These are phyloP conservation scores for Candida odintsovae DNA, from an alignment of 805 yeast genomes.

Conservation along the genomic window DNA sequence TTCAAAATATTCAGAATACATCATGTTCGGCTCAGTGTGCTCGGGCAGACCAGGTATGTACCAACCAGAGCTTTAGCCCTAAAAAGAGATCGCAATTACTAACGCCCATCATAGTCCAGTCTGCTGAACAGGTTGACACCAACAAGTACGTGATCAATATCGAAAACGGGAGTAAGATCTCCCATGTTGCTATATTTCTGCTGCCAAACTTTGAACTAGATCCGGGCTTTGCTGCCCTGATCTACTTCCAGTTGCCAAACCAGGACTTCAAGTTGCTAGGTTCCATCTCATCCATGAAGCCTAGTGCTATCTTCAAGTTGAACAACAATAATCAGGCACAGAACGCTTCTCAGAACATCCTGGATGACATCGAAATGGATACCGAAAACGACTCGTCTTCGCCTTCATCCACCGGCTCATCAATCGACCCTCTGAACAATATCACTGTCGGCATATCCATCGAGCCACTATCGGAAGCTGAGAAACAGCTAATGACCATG, in stretches of 20 bases:
- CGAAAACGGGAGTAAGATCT: conserved; percentile 56
- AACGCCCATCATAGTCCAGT: conserved; percentile 21
- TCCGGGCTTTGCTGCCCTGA: conserved; percentile 69
- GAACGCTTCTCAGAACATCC: conserved; percentile 25
- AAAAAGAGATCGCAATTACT: not conserved
- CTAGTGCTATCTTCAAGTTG: conserved; percentile 86
- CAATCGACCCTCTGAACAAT: conserved; percentile 21
- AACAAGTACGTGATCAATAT: conserved; percentile 62
- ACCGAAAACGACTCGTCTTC: conserved; percentile 22
- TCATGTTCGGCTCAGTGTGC: conserved; percentile 72
- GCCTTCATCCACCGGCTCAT: conserved; percentile 14
- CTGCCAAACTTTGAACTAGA: conserved; percentile 79
- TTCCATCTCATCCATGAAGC: conserved; percentile 58
- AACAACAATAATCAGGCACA: conserved; percentile 41
- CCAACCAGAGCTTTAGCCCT: no score
- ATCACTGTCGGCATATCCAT: conserved; percentile 80
- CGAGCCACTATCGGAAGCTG: conserved; percentile 70
- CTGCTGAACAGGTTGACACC: conserved; percentile 62
- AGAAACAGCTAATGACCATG: conserved; percentile 44
- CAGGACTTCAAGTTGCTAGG: conserved; percentile 63
- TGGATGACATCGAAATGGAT: conserved; percentile 55
- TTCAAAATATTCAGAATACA: no score
- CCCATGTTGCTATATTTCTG: conserved; percentile 78
- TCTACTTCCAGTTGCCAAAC: conserved; percentile 69
- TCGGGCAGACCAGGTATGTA: conserved; percentile 58